Percentiles rank a stretch among this genome's conserved stretches.
Conservation (phyloP, 169 alveolate genomes). For the Pseudocohnilembus persalinus region DNA sequence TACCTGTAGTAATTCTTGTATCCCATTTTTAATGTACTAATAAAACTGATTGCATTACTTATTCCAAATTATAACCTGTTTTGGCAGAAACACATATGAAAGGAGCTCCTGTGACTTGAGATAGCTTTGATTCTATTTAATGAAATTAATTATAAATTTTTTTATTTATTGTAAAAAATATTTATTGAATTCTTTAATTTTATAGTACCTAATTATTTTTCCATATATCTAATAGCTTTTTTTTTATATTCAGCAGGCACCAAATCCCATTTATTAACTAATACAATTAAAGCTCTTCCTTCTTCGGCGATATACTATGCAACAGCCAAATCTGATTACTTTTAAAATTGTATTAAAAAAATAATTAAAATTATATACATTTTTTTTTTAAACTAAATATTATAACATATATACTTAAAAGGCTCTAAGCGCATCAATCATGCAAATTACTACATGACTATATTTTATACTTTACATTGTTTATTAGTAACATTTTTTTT, state of each 20-base stretch:
- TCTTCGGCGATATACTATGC: slow-evolving; percentile 55
- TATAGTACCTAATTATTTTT: slow-evolving; percentile 23
- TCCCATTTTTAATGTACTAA: slow-evolving; percentile 73
- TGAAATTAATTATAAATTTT: too few relatives aligned
- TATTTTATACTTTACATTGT: slow-evolving; percentile 52
- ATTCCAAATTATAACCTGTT: slow-evolving; percentile 44
- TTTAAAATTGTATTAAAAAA: too few relatives aligned
- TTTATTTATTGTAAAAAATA: neutral
- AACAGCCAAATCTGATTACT: slow-evolving; percentile 49
- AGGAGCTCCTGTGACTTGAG: slow-evolving; percentile 54
- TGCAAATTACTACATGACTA: slow-evolving; percentile 64
- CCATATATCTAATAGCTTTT: slow-evolving; percentile 53
- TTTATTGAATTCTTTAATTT: too few relatives aligned
- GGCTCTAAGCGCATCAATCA: slow-evolving; percentile 66
- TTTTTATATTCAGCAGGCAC: slow-evolving; percentile 63
- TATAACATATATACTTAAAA: slow-evolving; percentile 30
- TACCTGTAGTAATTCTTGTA: slow-evolving; percentile 71
- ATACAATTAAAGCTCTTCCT: slow-evolving; percentile 71
- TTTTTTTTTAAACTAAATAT: neutral
- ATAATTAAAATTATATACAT: too few relatives aligned
- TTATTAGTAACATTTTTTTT: slow-evolving; percentile 38
- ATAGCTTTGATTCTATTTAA: slow-evolving; percentile 44
- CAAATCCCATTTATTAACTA: slow-evolving; percentile 79
- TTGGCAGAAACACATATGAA: slow-evolving; percentile 59
- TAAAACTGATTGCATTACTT: slow-evolving; percentile 56